Conservation (phyloP, 441 rosid species). For the Metrosideros polymorpha region DNA sequence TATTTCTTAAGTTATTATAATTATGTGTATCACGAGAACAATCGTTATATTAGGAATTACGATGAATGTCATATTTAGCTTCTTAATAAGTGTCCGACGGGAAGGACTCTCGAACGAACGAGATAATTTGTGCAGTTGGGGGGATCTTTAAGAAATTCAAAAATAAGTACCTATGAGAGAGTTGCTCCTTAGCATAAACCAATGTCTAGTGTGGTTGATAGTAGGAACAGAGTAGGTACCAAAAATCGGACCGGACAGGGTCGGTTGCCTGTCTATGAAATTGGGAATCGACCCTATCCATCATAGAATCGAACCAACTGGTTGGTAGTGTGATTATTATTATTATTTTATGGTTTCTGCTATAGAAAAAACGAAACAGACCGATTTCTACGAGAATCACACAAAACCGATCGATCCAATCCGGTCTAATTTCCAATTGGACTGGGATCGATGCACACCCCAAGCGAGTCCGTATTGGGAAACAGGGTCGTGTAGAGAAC, state of each 20-base stretch:
- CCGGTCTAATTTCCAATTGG: neutral
- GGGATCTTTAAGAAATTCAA: neutral
- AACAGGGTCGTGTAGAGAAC: neutral
- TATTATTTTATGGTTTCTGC: too few relatives aligned
- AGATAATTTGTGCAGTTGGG: neutral
- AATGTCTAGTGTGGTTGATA: neutral
- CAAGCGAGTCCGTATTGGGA: neutral
- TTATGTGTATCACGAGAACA: neutral
- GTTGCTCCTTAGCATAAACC: neutral
- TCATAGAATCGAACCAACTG: accelerated
- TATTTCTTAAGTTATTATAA: accelerated
- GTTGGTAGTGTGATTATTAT: too few relatives aligned
- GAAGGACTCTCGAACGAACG: neutral
- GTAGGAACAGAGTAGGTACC: too few relatives aligned
- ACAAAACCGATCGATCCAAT: too few relatives aligned
- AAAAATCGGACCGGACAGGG: too few relatives aligned
- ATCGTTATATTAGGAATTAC: neutral
- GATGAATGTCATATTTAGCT: neutral
- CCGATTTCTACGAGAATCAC: too few relatives aligned
- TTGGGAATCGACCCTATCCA: neutral
- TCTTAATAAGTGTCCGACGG: neutral
- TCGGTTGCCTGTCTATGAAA: neutral
- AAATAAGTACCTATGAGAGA: neutral
- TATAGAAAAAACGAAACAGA: too few relatives aligned
- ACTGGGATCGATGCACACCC: too few relatives aligned